A percentile compares a stretch with the other conserved stretches of the same genome.
phyloP scores from a whole-genome alignment of 1,139 yeast species.

The Kodamaea ohmeri region DNA sequence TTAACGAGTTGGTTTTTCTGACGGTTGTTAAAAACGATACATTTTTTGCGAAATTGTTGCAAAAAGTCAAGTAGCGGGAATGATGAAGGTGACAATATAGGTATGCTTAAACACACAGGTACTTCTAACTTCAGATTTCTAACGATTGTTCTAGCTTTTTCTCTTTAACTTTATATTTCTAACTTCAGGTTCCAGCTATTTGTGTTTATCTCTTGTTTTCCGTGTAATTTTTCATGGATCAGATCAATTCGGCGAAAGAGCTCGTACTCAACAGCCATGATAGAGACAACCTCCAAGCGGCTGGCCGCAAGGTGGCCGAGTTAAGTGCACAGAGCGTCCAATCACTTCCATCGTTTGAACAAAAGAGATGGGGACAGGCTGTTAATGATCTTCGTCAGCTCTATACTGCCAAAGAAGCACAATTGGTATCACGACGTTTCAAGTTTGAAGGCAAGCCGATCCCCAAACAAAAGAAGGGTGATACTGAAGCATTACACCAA shows the following conservation, averaged over 20 bases:
- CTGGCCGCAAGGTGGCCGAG: conserved; percentile 9
- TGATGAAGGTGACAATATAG: too few species aligned
- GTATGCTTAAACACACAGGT: too few species aligned
- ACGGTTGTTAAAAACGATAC: too few species aligned
- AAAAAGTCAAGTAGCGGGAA: too few species aligned
- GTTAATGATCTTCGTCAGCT: conserved; percentile 19
- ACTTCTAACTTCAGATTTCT: too few species aligned
- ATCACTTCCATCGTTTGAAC: conserved; percentile 16
- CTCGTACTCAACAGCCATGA: conserved; percentile 7
- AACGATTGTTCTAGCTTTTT: too few species aligned
- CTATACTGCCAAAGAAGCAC: conserved; percentile 19
- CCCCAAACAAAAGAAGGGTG: not conserved
- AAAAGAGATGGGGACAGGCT: conserved; percentile 17
- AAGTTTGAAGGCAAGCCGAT: conserved; percentile 28
- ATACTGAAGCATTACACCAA: conserved; percentile 3
- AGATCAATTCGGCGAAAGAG: not conserved
- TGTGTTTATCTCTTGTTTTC: not conserved
- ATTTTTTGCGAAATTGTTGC: too few species aligned
- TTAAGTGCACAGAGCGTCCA: conserved; percentile 11
- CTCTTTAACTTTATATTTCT: too few species aligned
- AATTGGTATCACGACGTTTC: conserved; percentile 20
- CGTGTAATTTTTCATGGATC: not conserved
- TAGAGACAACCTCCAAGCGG: conserved; percentile 8
- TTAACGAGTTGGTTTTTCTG: not conserved
- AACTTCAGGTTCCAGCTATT: too few species aligned